These are phyloP conservation scores for Isoetes engelmannii DNA, from an alignment of 83 land plant genomes.

Conservation along the genomic window DNA sequence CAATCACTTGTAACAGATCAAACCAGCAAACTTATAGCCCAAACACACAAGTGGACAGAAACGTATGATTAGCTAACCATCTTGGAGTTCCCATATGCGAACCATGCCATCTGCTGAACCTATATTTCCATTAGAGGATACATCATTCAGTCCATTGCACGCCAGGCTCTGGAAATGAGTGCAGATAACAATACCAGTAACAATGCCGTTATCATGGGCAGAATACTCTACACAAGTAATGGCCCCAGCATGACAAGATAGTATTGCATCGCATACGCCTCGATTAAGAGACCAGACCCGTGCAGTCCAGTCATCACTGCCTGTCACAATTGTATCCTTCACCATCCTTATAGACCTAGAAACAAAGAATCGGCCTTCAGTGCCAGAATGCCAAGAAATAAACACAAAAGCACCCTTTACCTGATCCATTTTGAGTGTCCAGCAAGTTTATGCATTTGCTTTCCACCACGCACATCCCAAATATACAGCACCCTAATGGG, in stretches of 20 bases:
- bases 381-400: background rate
- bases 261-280: conserved; percentile 91
- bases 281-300: conserved; percentile 86
- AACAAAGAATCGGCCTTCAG: background rate
- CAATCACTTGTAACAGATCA: background rate
- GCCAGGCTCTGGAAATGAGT: background rate
- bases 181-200: conserved; percentile 56
- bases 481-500: conserved; percentile 53
- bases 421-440: conserved; percentile 98
- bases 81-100: conserved; percentile 84
- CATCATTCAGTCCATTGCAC: conserved; percentile 1
- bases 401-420: conserved; percentile 31
- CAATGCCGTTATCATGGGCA: conserved; percentile 69
- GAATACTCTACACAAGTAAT: conserved; percentile 79
- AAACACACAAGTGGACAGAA: background rate
- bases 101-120: conserved; percentile 95
- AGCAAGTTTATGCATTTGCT: conserved; percentile 72
- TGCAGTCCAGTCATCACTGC: conserved; percentile 99
- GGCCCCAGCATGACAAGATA: conserved; percentile 94
- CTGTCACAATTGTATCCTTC: conserved; percentile 80
- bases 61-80: conserved; percentile 64
- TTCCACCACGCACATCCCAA: conserved; percentile 94
- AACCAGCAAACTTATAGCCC: background rate
- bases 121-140: conserved; percentile 29
- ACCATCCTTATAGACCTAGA: conserved; percentile 87